Base-by-base conservation (phyloP, 345 rosid species). In the Aquilaria sinensis region DNA sequence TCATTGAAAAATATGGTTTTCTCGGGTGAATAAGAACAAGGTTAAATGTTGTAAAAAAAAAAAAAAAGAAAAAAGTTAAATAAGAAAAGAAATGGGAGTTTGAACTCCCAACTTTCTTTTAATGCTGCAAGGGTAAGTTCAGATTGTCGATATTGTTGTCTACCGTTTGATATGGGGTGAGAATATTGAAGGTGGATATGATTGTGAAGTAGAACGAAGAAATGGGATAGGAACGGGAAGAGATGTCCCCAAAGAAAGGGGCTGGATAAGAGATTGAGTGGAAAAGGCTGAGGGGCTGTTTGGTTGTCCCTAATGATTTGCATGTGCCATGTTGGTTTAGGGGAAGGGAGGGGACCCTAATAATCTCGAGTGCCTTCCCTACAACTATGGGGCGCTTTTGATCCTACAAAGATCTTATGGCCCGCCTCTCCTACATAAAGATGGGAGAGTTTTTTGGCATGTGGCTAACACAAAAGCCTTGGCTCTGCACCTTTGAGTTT, bases 131-230 rank as follows among this genome's bases (percentile, higher is more conserved):
- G 23, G 23, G 0, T 23, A 23, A 23, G 23, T 23, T 23, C 23
- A 23, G 23, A 23, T 23, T 23, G 23, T 23, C 23, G 23, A 23
- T 23, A 23, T 23, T 23, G 23, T 23, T 23, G 23, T 23, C 23
- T 23, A 23, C 23, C 23, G 1, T 23, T 23, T 13, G 8, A 4
- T 16, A 14, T 53, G 47, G 4, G 47, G 4, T 48, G 52, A 51
- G 10, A 62, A 32, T 58, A 57, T 45, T 13, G 61, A 57, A 47
- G 57, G 70, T 60, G 37, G 41, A 68, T 31, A 43, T 57, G 80
- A 75, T 81, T 43, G 57, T 67, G 77, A 58, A 70, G 72, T 31
- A 48, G 56, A 64, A 63, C 49, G 79, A 68, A 65, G 65, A 73
- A 53, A 15, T 10, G 13, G 23, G 51, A 7, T 50, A 63, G 62